Conservation (phyloP, 176 grass and related monocot genomes). For the Eragrostis curvula region DNA sequence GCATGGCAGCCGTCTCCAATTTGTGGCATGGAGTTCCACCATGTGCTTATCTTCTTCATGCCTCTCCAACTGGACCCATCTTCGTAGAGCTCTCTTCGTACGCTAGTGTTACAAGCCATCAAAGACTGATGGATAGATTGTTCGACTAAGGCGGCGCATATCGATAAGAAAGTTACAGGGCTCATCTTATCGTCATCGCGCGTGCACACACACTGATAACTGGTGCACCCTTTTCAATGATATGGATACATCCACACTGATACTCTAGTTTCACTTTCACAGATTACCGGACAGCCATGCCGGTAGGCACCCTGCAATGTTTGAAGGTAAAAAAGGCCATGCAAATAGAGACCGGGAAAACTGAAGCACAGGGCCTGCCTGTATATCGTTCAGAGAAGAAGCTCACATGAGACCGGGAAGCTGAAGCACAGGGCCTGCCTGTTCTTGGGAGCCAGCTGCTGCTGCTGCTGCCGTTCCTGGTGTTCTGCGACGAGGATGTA, state of each 20-base stretch:
- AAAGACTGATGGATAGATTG: too few species aligned
- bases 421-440: slow-evolving; percentile 44
- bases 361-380: slow-evolving; percentile 44
- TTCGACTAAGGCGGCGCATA: too few species aligned
- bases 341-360: slow-evolving; percentile 44
- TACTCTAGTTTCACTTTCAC: background rate
- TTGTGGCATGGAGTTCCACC: too few species aligned
- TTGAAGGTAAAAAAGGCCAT: background rate
- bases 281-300: slow-evolving; percentile 48
- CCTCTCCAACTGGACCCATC: too few species aligned
- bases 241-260: background rate
- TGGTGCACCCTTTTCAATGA: background rate
- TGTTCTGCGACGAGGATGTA: slow-evolving; percentile 86
- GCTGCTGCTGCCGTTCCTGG: background rate
- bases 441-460: background rate
- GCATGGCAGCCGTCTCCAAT: too few species aligned
- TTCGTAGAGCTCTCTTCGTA: too few species aligned
- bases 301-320: slow-evolving; percentile 45
- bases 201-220: background rate
- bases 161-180: too few species aligned
- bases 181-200: too few species aligned
- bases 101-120: too few species aligned
- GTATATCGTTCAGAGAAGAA: background rate
- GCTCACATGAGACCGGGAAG: slow-evolving; percentile 62
- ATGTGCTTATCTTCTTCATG: too few species aligned